These are phyloP conservation scores for Chaetomium fimeti DNA, from an alignment of 495 filamentous ascomycete genomes.

Conservation along the genomic window DNA sequence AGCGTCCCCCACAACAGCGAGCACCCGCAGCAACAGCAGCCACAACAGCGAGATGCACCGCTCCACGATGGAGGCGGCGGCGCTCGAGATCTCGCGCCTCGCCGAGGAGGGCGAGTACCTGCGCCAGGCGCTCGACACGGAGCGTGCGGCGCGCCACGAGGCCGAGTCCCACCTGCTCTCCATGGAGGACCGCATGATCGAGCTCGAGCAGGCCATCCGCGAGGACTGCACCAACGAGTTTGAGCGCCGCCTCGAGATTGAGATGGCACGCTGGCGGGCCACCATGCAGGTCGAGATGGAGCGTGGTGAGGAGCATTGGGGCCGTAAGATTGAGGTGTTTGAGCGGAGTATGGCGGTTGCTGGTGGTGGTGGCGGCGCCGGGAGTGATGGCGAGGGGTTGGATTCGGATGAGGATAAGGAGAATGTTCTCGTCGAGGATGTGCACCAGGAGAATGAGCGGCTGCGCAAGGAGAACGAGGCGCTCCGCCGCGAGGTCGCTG, in stretches of 20 bases:
- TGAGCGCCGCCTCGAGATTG: constrained; percentile 69
- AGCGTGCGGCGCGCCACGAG: constrained; percentile 55
- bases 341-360: constrained; percentile 59
- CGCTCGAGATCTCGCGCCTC: constrained; percentile 70
- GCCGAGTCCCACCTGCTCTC: constrained; percentile 58
- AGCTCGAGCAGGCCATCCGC: constrained; percentile 81
- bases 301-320: constrained; percentile 75
- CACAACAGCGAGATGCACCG: constrained; percentile 40
- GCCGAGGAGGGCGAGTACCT: constrained; percentile 72
- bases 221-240: constrained; percentile 87
- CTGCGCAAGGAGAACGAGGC: constrained; percentile 53
- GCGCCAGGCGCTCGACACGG: constrained; percentile 57
- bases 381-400: constrained; percentile 27
- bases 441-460: constrained; percentile 62
- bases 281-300: constrained; percentile 72
- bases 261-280: constrained; percentile 72
- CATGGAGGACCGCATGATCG: constrained; percentile 65
- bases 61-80: constrained; percentile 73
- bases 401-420: constrained; percentile 50
- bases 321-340: constrained; percentile 85
- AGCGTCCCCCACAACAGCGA: constrained; percentile 47
- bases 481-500: constrained; percentile 49
- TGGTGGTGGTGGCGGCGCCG: constrained; percentile 8
- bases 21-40: constrained; percentile 47
- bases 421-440: constrained; percentile 52